Conservation (phyloP, 805 yeast genomes). For the Wickerhamomyces subpelliculosus region DNA sequence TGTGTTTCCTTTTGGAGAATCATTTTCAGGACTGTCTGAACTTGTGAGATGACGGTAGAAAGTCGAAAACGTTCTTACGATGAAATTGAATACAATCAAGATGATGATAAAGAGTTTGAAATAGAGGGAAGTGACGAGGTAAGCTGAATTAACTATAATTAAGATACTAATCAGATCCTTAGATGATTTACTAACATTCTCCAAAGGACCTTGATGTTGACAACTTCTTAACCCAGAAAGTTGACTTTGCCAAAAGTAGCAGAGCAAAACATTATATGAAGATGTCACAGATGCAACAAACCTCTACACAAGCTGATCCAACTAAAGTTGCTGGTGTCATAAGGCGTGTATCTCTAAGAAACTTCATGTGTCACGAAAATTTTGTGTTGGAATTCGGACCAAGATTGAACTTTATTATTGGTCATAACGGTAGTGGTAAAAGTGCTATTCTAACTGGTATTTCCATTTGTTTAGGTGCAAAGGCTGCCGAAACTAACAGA, state of each 20-base stretch:
- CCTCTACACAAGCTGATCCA: background rate
- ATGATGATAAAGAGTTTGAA: no score
- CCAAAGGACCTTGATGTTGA: background rate
- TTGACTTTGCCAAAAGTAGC: background rate
- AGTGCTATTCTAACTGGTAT: constrained; percentile 84
- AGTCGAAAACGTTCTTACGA: no score
- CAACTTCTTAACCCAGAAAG: background rate
- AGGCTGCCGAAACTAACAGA: constrained; percentile 81
- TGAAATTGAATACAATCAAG: no score
- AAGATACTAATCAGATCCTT: no score
- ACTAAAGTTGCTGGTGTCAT: constrained; percentile 52
- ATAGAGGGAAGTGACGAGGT: no score
- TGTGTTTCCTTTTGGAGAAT: no score
- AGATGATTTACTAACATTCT: background rate
- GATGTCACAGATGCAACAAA: no score
- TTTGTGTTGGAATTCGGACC: constrained; percentile 74
- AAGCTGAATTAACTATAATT: no score
- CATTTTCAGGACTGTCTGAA: no score
- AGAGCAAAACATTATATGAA: background rate
- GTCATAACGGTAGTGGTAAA: constrained; percentile 89
- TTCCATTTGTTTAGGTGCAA: constrained; percentile 81
- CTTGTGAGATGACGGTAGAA: no score
- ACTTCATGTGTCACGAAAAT: constrained; percentile 87
- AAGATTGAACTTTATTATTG: constrained; percentile 77
- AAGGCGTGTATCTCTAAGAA: constrained; percentile 51